A percentile compares a stretch with the other conserved stretches of the same genome.
Evolutionary conservation across 345 rosid genomes (phyloP).

Genomic region (Arabidopsis thaliana): TAIR10.1 NC_003075.7:9227501-9228000

Average conservation of each 20-base stretch:
- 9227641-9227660: slow-evolving; percentile 11
- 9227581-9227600: background rate
- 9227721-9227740: slow-evolving; percentile 20
- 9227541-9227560: too few species aligned
- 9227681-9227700: background rate
- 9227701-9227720: slow-evolving; percentile 11
- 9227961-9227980: background rate
- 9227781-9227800: background rate
- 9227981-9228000: background rate
- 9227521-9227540: too few species aligned
- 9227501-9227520: background rate
- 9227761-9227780: background rate
- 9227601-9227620: background rate
- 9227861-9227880: background rate
- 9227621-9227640: background rate
- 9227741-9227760: background rate
- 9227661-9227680: background rate
- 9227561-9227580: background rate
- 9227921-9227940: background rate
- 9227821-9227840: slow-evolving; percentile 4
- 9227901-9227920: background rate
- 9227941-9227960: background rate
- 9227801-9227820: background rate
- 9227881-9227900: background rate
- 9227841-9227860: background rate